These are phyloP conservation scores for Alnus rubra DNA, from an alignment of 306 rosid species.

Conservation along the genomic window DNA sequence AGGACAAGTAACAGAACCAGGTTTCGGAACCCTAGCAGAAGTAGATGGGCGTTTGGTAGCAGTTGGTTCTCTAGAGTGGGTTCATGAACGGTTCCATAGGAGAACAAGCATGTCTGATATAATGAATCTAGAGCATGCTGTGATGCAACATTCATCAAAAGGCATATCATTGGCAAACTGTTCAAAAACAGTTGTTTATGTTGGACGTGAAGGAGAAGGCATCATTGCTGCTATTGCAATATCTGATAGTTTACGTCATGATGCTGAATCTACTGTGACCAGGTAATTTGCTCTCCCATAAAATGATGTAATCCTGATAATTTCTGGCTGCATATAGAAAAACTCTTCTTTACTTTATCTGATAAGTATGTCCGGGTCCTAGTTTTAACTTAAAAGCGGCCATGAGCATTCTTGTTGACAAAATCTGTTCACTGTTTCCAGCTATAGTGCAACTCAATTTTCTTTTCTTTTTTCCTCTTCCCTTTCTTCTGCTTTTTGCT, in stretches of 20 bases:
- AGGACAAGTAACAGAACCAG: slow-evolving; percentile 84
- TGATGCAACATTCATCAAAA: slow-evolving; percentile 51
- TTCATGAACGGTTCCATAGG: slow-evolving; percentile 59
- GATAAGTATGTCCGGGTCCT: not conserved
- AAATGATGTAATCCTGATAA: not conserved
- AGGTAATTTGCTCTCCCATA: slow-evolving; percentile 45
- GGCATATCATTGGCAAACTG: slow-evolving; percentile 50
- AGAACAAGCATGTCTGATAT: slow-evolving; percentile 45
- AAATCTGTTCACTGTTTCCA: slow-evolving; percentile 11
- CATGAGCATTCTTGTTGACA: not conserved
- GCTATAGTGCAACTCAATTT: slow-evolving; percentile 11
- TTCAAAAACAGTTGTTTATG: slow-evolving; percentile 85
- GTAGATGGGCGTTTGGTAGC: slow-evolving; percentile 80
- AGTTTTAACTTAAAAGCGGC: not conserved
- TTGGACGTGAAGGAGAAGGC: slow-evolving; percentile 97
- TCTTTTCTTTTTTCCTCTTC: not conserved
- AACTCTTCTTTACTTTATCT: not conserved
- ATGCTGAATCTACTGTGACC: slow-evolving; percentile 68
- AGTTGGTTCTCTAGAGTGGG: slow-evolving; percentile 88
- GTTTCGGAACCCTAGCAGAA: slow-evolving; percentile 91
- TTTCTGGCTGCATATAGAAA: not conserved
- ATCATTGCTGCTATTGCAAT: slow-evolving; percentile 81
- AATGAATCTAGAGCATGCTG: slow-evolving; percentile 52
- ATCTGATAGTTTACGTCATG: slow-evolving; percentile 83
- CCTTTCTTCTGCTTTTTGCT: not conserved